Conservation (phyloP, 306 rosid species). For the Arachis hypogaea region DNA sequence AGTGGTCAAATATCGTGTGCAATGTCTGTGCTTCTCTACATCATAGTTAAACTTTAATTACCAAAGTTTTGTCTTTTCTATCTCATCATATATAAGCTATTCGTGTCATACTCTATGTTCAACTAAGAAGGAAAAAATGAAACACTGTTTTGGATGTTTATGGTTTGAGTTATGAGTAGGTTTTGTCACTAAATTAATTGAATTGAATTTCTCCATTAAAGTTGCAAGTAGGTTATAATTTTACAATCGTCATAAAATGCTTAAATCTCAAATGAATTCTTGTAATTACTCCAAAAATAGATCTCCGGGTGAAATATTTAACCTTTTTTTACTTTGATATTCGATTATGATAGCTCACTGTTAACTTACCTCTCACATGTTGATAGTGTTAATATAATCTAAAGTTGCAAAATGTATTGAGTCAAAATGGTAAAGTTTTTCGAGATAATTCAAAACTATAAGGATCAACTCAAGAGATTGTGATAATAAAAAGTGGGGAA, state of each 20-base stretch:
- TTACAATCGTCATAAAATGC: neutral
- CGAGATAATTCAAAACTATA: neutral
- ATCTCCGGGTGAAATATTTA: neutral
- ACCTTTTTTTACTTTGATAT: neutral
- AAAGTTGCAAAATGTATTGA: neutral
- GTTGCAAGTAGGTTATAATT: neutral
- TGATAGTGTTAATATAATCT: neutral
- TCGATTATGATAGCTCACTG: neutral
- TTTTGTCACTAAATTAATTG: neutral
- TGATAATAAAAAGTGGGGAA: conserved; percentile 2
- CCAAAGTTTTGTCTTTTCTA: neutral
- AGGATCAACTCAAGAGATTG: neutral
- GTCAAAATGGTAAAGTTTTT: neutral
- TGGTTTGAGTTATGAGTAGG: neutral
- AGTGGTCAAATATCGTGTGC: too few relatives aligned
- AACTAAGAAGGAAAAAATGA: too few relatives aligned
- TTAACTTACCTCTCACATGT: neutral
- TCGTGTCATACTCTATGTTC: conserved; percentile 3
- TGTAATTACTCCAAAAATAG: neutral
- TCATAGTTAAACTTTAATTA: too few relatives aligned
- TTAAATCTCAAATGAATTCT: conserved; percentile 6
- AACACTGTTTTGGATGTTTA: neutral
- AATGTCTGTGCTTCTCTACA: too few relatives aligned
- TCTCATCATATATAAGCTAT: conserved; percentile 36
- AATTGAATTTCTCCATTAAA: neutral